Evolutionary conservation across 2,329 filamentous ascomycete species (phyloP), one percentile per base, ranked within the genome.

Genomic region (Endoconidiophora polonica): DNA sequence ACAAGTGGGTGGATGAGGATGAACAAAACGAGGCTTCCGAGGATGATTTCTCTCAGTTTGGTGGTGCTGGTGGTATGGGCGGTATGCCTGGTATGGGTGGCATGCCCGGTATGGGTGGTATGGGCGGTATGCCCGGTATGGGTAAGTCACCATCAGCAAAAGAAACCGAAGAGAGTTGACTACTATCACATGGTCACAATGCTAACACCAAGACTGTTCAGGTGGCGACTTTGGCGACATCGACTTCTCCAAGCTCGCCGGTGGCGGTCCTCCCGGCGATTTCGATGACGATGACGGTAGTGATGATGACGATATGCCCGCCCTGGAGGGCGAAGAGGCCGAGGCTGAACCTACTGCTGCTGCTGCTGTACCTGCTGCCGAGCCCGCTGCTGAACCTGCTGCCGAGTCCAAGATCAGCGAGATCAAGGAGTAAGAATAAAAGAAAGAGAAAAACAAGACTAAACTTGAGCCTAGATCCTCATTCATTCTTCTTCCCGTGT

Each of bases 1-100:
- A 95, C 73, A 95, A 94, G 83, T 95, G 88, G 88, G 85, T 94
- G 61, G 88, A 95, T 59, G 86, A 95, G 77, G 88, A 98, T 63
- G 91, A 98, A 77, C 91, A 98, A 72, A 83, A 96, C 62, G 87
- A 86, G 67, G 81, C 77, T 54, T 72, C 77, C 45, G 87, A 94
- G 51, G 88, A 94, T 66, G 88, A 94, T 66, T 68, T 80, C 58
- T 76, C 74, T 56, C 72, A 79, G 63, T 79, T 77, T 58, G 77
- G 73, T 52, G 77, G 77, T 56, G 83, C 79, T 76, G 74, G 68
- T 52, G 73, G 73, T 56, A 69, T 62, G 68, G 56, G 53, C 7
- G 56, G 57, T 20, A 59, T 58, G 58, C 54, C 52, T 38, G 57
- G 48, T 56, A 83, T 79, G 77, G 74, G 68, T 52, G 73, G 73